Base-by-base conservation (phyloP, 192 early-diverging fungal species). In the Lobosporangium transversale region DNA sequence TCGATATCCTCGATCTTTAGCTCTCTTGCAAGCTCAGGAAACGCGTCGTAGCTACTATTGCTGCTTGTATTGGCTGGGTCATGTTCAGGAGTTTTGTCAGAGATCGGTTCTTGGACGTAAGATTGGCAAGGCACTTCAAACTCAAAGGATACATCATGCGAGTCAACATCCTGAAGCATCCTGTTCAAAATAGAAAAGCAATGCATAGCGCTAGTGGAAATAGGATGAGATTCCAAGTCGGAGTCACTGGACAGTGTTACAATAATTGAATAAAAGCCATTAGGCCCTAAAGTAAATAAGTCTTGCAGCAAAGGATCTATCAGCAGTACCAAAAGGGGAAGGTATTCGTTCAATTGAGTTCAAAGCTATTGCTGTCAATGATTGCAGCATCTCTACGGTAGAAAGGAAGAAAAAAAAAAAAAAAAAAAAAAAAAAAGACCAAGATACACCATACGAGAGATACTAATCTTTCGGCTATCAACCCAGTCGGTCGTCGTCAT, bases 101-200 rank as follows among this genome's bases (percentile, higher is more conserved):
- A n/a, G n/a, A n/a, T n/a, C n/a, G n/a, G n/a, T n/a, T n/a, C n/a
- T n/a, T n/a, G n/a, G n/a, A n/a, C n/a, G n/a, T n/a, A n/a, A n/a
- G n/a, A n/a, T n/a, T n/a, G n/a, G n/a, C n/a, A n/a, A n/a, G n/a
- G n/a, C n/a, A n/a, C n/a, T n/a, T 59, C 55, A 47, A 73, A 73
- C 26, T 64, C 56, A 23, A 73, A 73, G 14, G 53, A 65, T 12
- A 73, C 70, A 18, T 73, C 62, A 20, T 73, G 42, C 8, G 62
- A 59, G 12, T 17, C 29, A 0, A 23, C 8, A 17, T 73, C 70
- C 1, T 59, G 27, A 18, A 73, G 40, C 48, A 73, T 56, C 47
- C 31, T 58, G 44, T 23, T 48, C 3, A 73, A 37, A 4, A 73
- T 47, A 1, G 37, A 33, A 6, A 65, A 55, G 43, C 70, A 65